These are phyloP conservation scores for Typha latifolia DNA, from an alignment of 176 grass and related monocot species.

Conservation along the genomic window DNA sequence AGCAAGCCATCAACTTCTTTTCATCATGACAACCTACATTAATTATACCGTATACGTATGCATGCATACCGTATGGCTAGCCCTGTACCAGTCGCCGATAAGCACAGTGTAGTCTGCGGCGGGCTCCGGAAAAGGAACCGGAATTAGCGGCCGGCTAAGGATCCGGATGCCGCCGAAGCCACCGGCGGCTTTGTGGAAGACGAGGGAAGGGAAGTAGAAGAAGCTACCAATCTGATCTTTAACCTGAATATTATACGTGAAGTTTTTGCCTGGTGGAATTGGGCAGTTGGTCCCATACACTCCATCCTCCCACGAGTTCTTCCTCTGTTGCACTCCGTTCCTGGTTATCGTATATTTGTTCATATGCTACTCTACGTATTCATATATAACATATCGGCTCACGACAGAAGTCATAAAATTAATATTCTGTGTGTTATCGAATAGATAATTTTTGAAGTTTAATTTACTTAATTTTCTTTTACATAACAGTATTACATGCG, in stretches of 20 bases:
- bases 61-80: conserved; percentile 31
- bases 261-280: conserved; percentile 53
- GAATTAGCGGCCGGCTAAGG: conserved; percentile 38
- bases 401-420: background rate
- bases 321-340: conserved; percentile 76
- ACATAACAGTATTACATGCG: background rate
- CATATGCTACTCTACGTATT: background rate
- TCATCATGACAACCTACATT: background rate
- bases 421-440: background rate
- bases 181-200: conserved; percentile 68
- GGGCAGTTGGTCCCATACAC: conserved; percentile 75
- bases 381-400: background rate
- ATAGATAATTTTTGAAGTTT: too few relatives aligned
- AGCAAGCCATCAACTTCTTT: too few relatives aligned
- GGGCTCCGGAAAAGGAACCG: conserved; percentile 50
- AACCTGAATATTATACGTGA: conserved; percentile 51
- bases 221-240: conserved; percentile 75
- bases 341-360: conserved; percentile 5
- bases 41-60: background rate
- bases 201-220: conserved; percentile 68
- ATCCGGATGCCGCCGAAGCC: conserved; percentile 59
- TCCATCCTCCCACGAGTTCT: conserved; percentile 81
- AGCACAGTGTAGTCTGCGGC: conserved; percentile 52
- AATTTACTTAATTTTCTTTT: too few relatives aligned
- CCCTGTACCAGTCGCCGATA: conserved; percentile 71